Percentiles rank a stretch among this genome's conserved stretches.
phyloP scores from a whole-genome alignment of 768 basidiomycete species.

The Lentinula sp. region DNA sequence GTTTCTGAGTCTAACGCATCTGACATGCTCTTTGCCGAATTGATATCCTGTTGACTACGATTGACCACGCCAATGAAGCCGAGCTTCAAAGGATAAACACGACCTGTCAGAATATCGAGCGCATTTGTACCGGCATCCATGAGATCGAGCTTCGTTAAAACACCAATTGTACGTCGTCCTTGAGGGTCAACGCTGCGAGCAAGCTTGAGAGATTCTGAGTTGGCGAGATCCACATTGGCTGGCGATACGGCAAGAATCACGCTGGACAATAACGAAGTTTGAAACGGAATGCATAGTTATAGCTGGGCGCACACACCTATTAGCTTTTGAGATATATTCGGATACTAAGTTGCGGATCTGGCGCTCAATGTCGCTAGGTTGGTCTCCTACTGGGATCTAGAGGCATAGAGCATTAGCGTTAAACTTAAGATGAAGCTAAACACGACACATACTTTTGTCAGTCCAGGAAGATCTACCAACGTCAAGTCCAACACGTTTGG shows the following conservation, averaged over 20 bases:
- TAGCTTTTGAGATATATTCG: constrained; percentile 95
- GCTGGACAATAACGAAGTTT: constrained; percentile 29
- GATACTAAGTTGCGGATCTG: constrained; percentile 93
- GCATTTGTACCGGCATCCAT: constrained; percentile 99
- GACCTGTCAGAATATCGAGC: constrained; percentile 90
- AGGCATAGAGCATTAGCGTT: neutral
- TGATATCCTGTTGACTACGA: constrained; percentile 97
- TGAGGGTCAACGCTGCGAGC: constrained; percentile 94
- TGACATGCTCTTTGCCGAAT: constrained; percentile 73
- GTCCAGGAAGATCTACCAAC: constrained; percentile 90
- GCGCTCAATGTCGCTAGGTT: constrained; percentile 95
- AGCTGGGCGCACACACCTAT: constrained; percentile 54
- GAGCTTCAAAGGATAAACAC: constrained; percentile 95
- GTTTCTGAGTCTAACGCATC: constrained; percentile 82
- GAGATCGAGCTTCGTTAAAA: constrained; percentile 94
- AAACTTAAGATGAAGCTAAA: neutral
- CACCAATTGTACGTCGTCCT: constrained; percentile 93
- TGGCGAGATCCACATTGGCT: constrained; percentile 97
- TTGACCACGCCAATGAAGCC: constrained; percentile 99
- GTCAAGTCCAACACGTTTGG: constrained; percentile 95
- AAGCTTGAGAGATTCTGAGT: constrained; percentile 95
- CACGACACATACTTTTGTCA: constrained; percentile 73
- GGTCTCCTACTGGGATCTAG: constrained; percentile 93
- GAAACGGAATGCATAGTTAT: neutral
- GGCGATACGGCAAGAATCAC: constrained; percentile 96